These are phyloP conservation scores for Erythrobasidium hasegawianum DNA, from an alignment of 1,284 basidiomycete species.

Conservation along the genomic window DNA sequence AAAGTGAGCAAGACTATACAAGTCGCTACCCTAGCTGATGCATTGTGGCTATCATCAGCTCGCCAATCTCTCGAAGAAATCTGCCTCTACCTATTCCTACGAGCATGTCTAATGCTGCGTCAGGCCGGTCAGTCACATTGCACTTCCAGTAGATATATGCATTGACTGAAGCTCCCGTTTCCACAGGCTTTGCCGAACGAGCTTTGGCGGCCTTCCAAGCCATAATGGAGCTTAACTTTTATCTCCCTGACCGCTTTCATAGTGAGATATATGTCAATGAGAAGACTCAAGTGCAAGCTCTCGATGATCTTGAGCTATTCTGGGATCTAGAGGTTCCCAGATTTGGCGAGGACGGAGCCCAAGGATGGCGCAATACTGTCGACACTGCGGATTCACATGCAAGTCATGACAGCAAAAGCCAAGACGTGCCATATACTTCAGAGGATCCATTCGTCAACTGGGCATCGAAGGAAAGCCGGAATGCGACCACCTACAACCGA, in stretches of 20 bases:
- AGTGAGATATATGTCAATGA: not conserved
- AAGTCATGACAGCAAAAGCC: not conserved
- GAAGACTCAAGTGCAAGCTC: conserved; percentile 36
- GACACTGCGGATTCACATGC: not conserved
- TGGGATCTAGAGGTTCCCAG: conserved; percentile 55
- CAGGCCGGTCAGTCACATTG: conserved; percentile 62
- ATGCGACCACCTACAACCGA: conserved; percentile 53
- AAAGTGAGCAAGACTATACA: conserved; percentile 55
- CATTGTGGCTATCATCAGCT: conserved; percentile 46
- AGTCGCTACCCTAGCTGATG: not conserved
- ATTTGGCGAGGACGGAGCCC: conserved; percentile 52
- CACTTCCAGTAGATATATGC: not conserved
- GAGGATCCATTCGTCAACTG: conserved; percentile 54
- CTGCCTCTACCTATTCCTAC: conserved; percentile 55
- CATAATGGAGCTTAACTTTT: conserved; percentile 54
- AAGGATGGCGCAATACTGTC: conserved; percentile 49
- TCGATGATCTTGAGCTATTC: conserved; percentile 52
- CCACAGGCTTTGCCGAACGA: conserved; percentile 52
- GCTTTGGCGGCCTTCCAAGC: conserved; percentile 54
- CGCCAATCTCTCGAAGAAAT: conserved; percentile 60
- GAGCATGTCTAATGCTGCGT: conserved; percentile 63
- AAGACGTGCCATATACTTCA: no score
- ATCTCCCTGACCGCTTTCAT: conserved; percentile 41
- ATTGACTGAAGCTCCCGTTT: not conserved
- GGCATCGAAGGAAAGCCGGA: conserved; percentile 60